Conservation (phyloP, 257 asterid species). For the Solanum pinnatisectum region DNA sequence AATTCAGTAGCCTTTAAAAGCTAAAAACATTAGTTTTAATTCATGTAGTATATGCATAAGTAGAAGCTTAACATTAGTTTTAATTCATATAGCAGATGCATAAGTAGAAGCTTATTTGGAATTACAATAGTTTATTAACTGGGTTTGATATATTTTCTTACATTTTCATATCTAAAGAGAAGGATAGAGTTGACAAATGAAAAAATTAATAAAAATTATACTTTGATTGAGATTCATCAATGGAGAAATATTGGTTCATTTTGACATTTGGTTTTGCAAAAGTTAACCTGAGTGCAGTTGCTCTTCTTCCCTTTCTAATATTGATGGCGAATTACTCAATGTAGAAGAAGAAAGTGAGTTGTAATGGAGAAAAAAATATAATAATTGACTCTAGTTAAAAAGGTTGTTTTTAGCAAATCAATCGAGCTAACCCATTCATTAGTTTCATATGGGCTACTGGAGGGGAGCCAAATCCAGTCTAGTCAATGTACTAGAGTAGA, state of each 20-base stretch:
- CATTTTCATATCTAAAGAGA: neutral
- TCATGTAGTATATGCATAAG: neutral
- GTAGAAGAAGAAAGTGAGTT: neutral
- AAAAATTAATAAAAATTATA: neutral
- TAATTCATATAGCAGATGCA: neutral
- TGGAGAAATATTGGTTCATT: neutral
- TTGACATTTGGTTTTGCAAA: neutral
- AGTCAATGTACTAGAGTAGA: neutral
- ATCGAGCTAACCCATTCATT: too few species aligned
- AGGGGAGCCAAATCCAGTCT: neutral
- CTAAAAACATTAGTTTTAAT: neutral
- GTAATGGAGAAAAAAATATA: too few species aligned
- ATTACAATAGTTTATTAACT: too few species aligned
- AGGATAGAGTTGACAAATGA: neutral
- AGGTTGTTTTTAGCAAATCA: too few species aligned
- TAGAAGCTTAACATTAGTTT: neutral
- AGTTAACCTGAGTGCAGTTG: neutral
- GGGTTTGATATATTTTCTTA: neutral
- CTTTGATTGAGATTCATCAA: neutral
- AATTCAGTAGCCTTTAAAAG: neutral
- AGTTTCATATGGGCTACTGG: neutral
- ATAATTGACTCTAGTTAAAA: too few species aligned
- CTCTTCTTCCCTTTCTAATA: neutral
- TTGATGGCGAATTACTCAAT: neutral
- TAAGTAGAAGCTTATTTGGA: neutral